Percentiles rank a stretch among this genome's conserved stretches.
These are phyloP conservation scores for Zea luxurians DNA, from an alignment of 176 grass and related monocot species.

Conservation along the genomic window DNA sequence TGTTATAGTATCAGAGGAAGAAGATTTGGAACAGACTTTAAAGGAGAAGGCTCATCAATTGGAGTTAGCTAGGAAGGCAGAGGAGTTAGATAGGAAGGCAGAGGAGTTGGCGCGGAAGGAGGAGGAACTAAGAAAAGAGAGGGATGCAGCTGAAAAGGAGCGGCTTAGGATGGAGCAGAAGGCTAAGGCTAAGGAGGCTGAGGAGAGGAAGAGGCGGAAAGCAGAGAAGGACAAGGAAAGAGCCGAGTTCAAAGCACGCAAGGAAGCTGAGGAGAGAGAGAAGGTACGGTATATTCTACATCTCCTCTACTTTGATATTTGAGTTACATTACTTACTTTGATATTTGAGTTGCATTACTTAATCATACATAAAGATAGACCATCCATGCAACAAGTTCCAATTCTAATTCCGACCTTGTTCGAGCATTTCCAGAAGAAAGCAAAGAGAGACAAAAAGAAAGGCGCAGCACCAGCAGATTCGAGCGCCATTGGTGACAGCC, in stretches of 20 bases:
- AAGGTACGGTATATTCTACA: constrained; percentile 47
- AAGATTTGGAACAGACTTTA: constrained; percentile 44
- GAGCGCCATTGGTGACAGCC: constrained; percentile 18
- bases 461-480: constrained; percentile 1
- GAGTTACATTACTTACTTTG: neutral
- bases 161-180: constrained; percentile 63
- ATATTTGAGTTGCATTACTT: constrained; percentile 17
- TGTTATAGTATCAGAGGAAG: constrained; percentile 23
- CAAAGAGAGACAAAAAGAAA: constrained; percentile 63
- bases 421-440: constrained; percentile 61
- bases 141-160: constrained; percentile 64
- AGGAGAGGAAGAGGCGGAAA: constrained; percentile 79
- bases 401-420: neutral
- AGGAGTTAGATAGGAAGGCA: constrained; percentile 45
- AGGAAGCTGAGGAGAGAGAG: constrained; percentile 73
- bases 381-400: constrained; percentile 14
- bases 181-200: constrained; percentile 85
- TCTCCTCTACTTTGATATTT: constrained; percentile 22
- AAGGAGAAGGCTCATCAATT: constrained; percentile 36
- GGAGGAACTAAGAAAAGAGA: constrained; percentile 55
- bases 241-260: constrained; percentile 65
- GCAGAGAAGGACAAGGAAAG: constrained; percentile 65
- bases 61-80: constrained; percentile 44
- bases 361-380: neutral
- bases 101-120: constrained; percentile 53